Base-by-base conservation (phyloP, 176 grass and related monocot genomes). In the Hsuehochloa calcarea region DNA sequence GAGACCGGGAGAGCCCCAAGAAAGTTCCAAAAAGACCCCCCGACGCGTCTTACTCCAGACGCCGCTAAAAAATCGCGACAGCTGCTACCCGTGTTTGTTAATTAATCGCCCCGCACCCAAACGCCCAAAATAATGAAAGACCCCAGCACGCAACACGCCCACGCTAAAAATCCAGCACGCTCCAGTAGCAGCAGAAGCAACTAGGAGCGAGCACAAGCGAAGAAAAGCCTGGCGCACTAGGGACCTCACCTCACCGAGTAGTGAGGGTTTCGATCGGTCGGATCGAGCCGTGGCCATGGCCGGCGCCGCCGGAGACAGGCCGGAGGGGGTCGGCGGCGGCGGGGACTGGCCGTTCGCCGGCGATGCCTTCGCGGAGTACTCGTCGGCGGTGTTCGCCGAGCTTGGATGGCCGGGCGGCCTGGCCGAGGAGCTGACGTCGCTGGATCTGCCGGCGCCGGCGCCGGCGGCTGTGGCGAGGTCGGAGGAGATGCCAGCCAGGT, bases 341-440 rank as follows among this genome's bases (percentile, higher is more conserved):
- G 89, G 77, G 11, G 87, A 72, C 26, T 93, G 91, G 91, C 77
- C 84, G 55, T 96, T 91, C 74, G 52, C 63, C 6, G 87, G 72
- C 38, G 87, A 91, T 17, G 78, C 43, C 43, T 91, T 87, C 22
- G 13, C n/a, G 41, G 88, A 90, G 35, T 81, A 81, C 80, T 85
- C 92, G n/a, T 94, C 90, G 17, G 74, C 78, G n/a, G n/a, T 87
- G 10, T 78, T 91, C 73, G 87, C 85, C 0, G 89, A 90, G 34
- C 85, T 86, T 44, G 62, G 54, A 2, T 79, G 92, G 81, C 26
- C 82, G 22, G 74, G n/a, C 20, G 78, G 55, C 23, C 68, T 86
- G 11, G 77, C 49, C 5, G 91, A 65, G 47, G 90, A 92, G 22
- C 56, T 87, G 65, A 56, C 77, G 67, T 39, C 51, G 80, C 92